Percentiles rank a stretch among this genome's conserved stretches.
Conservation (phyloP, 2,329 filamentous ascomycete species). For the Hypoxylon rubiginosum region DNA sequence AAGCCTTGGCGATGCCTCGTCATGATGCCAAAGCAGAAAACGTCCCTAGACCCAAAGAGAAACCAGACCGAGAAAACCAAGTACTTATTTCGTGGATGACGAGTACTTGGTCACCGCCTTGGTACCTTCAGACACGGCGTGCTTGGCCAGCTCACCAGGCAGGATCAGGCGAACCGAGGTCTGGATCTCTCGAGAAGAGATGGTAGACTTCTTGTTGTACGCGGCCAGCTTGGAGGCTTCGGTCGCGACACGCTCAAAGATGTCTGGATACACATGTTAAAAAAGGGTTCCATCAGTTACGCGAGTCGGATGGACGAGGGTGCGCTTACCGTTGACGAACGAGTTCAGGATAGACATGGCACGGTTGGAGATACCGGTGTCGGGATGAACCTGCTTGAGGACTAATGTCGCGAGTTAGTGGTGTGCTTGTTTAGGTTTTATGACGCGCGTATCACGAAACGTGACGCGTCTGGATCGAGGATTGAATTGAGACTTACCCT, state of each 20-base stretch:
- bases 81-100: conserved; percentile 94
- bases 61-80: conserved; percentile 62
- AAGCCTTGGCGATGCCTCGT: conserved; percentile 62
- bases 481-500: conserved; percentile 74
- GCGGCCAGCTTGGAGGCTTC: conserved; percentile 99
- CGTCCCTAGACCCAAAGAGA: conserved; percentile 68
- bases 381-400: conserved; percentile 99
- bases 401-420: conserved; percentile 69
- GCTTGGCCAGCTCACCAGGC: conserved; percentile 98
- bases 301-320: not conserved
- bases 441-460: conserved; percentile 19
- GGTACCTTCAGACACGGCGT: conserved; percentile 98
- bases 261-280: conserved; percentile 72
- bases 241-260: conserved; percentile 98
- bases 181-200: conserved; percentile 99
- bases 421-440: conserved; percentile 14
- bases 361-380: conserved; percentile 99
- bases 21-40: conserved; percentile 70
- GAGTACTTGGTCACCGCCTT: conserved; percentile 99
- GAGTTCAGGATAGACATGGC: conserved; percentile 99
- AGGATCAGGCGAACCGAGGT: conserved; percentile 98
- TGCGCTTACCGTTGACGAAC: conserved; percentile 90
- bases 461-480: conserved; percentile 25
- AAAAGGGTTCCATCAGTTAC: not conserved
- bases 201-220: conserved; percentile 99